These are phyloP conservation scores for Boletus vermiculosoides DNA, from an alignment of 768 basidiomycete species.

Conservation along the genomic window DNA sequence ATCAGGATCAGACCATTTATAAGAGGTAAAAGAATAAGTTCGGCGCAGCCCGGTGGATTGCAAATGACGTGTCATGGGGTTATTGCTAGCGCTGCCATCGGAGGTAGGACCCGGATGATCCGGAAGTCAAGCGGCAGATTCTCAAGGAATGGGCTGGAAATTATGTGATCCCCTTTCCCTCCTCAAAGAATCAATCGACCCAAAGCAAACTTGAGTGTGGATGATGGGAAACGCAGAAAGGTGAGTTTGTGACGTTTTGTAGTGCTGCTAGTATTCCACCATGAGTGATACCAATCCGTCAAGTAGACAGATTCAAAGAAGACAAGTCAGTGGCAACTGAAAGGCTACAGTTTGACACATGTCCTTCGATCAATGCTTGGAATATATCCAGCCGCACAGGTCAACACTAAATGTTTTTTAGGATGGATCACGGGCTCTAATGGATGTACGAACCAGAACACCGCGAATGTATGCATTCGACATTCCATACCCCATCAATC, in stretches of 20 bases:
- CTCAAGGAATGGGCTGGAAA: not conserved
- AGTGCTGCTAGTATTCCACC: not conserved
- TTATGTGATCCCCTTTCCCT: not conserved
- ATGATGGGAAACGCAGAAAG: not conserved
- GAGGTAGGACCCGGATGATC: not conserved
- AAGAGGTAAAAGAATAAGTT: not conserved
- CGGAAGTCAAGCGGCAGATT: not conserved
- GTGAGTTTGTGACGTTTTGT: not conserved
- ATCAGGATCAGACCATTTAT: not conserved
- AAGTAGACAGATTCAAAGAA: not conserved
- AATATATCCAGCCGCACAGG: slow-evolving; percentile 14
- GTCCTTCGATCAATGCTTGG: slow-evolving; percentile 13
- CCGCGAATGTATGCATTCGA: slow-evolving; percentile 58
- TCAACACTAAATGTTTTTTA: slow-evolving; percentile 11
- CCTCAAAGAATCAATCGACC: not conserved
- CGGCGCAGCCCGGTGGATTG: not conserved
- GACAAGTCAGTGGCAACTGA: not conserved
- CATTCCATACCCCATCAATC: slow-evolving; percentile 64
- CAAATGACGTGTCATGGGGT: not conserved
- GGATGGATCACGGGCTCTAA: not conserved
- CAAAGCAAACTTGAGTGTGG: not conserved
- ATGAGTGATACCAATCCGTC: not conserved
- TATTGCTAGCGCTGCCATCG: not conserved
- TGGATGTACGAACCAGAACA: slow-evolving; percentile 47
- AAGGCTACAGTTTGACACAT: slow-evolving; percentile 12